phyloP scores from a whole-genome alignment of 1,284 basidiomycete species.

The Neolentinus lepideus region DNA sequence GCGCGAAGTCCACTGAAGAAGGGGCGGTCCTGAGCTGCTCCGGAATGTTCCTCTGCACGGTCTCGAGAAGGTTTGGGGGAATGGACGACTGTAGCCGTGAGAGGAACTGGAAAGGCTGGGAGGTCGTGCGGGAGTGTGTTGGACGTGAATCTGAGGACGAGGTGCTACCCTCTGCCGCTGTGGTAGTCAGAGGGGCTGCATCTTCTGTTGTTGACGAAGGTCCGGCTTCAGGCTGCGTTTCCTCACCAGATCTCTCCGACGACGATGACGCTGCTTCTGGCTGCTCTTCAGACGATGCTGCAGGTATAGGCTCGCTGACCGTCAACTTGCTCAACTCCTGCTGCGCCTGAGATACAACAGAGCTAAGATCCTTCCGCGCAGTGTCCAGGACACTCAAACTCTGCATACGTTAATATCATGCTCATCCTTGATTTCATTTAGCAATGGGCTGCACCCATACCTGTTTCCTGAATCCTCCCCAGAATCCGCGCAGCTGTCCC shows the following conservation, averaged over 20 bases:
- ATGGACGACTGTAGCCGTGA: constrained; percentile 65
- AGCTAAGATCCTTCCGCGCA: constrained; percentile 72
- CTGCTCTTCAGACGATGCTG: not conserved
- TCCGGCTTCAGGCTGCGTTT: constrained; percentile 4
- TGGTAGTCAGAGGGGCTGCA: not conserved
- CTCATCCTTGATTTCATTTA: constrained; percentile 2
- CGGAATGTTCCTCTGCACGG: constrained; percentile 61
- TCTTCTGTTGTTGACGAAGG: constrained; percentile 7
- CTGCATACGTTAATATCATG: constrained; percentile 29
- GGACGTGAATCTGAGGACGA: constrained; percentile 18
- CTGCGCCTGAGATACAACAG: constrained; percentile 79
- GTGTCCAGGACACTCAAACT: constrained; percentile 67
- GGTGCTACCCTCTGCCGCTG: constrained; percentile 5
- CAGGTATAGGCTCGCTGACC: not conserved
- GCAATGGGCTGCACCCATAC: constrained; percentile 31
- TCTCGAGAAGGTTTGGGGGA: constrained; percentile 63
- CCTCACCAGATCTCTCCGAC: constrained; percentile 4
- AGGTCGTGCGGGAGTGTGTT: constrained; percentile 19
- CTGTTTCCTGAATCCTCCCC: constrained; percentile 87
- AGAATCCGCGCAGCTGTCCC: constrained; percentile 76
- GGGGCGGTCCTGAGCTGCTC: constrained; percentile 58
- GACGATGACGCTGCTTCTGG: constrained; percentile 1
- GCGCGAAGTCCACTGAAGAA: constrained; percentile 57
- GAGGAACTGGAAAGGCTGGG: constrained; percentile 44
- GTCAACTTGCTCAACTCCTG: constrained; percentile 47